Evolutionary conservation across 257 asterid species (phyloP).

Genomic region (Voacanga thouarsii): DNA sequence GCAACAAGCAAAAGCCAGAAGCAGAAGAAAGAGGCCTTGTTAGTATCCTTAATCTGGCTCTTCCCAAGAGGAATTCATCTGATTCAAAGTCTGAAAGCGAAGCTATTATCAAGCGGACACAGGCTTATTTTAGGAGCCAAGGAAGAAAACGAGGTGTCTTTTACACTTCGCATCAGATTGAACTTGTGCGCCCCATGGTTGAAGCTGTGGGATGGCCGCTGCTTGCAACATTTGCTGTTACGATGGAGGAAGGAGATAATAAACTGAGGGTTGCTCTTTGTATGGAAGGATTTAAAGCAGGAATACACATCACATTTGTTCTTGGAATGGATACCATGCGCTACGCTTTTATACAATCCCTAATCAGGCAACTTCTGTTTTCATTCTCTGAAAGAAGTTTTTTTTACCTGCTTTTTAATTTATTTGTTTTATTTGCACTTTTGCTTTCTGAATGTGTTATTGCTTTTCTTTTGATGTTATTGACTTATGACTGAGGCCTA

Average conservation of each 20-base stretch:
- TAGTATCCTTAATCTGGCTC: conserved; percentile 90
- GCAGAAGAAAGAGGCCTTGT: conserved; percentile 82
- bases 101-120: conserved; percentile 78
- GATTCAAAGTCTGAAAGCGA: conserved; percentile 88
- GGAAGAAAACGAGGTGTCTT: conserved; percentile 88
- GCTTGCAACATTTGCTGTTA: conserved; percentile 97
- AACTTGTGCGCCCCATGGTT: conserved; percentile 91
- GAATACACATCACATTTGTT: conserved; percentile 89
- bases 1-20: conserved; percentile 73
- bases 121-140: conserved; percentile 71
- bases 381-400: not conserved
- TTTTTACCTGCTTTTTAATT: conserved; percentile 6
- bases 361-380: conserved; percentile 63
- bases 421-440: not conserved
- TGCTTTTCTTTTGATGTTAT: not conserved
- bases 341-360: conserved; percentile 89
- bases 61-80: conserved; percentile 69
- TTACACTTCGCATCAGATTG: conserved; percentile 82
- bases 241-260: conserved; percentile 98
- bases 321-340: conserved; percentile 99
- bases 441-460: not conserved
- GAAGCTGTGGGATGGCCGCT: conserved; percentile 99
- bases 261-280: conserved; percentile 82
- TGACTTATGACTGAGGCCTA: not conserved
- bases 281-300: conserved; percentile 98